phyloP scores from a whole-genome alignment of 129 eudicot species.

The Dittrichia graveolens region DNA sequence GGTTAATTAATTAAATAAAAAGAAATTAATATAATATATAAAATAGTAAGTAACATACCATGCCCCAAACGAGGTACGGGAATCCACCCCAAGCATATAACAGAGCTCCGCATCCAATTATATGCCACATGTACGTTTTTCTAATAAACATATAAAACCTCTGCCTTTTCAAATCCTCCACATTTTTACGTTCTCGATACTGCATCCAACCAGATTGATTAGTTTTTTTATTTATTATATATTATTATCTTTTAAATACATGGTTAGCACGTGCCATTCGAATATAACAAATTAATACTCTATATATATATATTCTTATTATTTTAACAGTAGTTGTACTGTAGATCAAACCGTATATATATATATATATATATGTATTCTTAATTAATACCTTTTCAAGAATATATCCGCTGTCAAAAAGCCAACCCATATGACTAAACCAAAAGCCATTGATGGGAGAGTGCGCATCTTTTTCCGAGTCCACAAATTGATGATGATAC shows the following conservation, averaged over 20 bases:
- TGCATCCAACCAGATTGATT: not conserved
- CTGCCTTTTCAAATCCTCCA: slow-evolving; percentile 46
- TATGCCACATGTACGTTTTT: slow-evolving; percentile 40
- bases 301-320: too few relatives aligned
- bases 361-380: not conserved
- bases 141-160: slow-evolving; percentile 41
- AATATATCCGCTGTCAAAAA: slow-evolving; percentile 36
- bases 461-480: slow-evolving; percentile 43
- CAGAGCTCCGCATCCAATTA: slow-evolving; percentile 31
- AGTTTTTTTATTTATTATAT: too few relatives aligned
- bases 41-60: too few relatives aligned
- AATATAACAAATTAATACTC: too few relatives aligned
- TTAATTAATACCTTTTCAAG: slow-evolving; percentile 24
- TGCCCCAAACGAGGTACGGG: slow-evolving; percentile 43
- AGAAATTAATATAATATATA: too few relatives aligned
- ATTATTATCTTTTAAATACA: not conserved
- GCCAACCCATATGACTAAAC: slow-evolving; percentile 60
- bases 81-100: slow-evolving; percentile 43
- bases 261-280: slow-evolving; percentile 19
- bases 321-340: too few relatives aligned
- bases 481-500: slow-evolving; percentile 52
- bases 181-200: slow-evolving; percentile 42
- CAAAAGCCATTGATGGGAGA: slow-evolving; percentile 46
- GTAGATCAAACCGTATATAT: not conserved
- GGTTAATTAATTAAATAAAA: too few relatives aligned